phyloP scores from a whole-genome alignment of 345 rosid genomes.

The Salix viminalis region DNA sequence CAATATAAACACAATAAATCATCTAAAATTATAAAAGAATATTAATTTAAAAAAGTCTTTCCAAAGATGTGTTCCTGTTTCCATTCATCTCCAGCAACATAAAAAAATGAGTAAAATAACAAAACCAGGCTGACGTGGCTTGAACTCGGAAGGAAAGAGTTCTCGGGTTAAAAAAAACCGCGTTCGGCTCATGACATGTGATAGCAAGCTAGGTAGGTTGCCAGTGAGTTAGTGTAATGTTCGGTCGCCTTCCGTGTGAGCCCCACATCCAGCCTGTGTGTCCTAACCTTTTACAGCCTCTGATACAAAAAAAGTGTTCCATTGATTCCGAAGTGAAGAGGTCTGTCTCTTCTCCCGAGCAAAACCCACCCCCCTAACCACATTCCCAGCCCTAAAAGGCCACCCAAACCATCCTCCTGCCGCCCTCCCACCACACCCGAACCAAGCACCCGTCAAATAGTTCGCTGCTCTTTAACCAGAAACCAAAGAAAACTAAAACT shows the following conservation, averaged over 20 bases:
- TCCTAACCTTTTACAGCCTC: neutral
- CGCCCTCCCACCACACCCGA: no score
- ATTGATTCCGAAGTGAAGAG: neutral
- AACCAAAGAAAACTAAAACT: neutral
- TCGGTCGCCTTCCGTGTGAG: slow-evolving; percentile 20
- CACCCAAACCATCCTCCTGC: neutral
- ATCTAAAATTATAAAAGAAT: no score
- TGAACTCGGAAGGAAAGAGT: no score
- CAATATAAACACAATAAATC: no score
- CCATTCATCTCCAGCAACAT: neutral
- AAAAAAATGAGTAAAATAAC: neutral
- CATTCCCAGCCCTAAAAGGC: neutral
- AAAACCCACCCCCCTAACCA: neutral
- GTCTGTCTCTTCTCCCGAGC: slow-evolving; percentile 7
- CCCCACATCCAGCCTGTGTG: slow-evolving; percentile 52
- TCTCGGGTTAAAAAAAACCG: no score
- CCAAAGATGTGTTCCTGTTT: neutral
- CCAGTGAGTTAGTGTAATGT: neutral
- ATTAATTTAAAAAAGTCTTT: no score
- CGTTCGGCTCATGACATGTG: no score
- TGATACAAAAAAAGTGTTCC: neutral
- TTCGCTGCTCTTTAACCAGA: neutral
- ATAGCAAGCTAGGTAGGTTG: no score
- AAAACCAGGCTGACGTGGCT: no score
- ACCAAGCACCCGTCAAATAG: no score